phyloP scores from a whole-genome alignment of 345 rosid genomes.

The Hypericum perforatum region DNA sequence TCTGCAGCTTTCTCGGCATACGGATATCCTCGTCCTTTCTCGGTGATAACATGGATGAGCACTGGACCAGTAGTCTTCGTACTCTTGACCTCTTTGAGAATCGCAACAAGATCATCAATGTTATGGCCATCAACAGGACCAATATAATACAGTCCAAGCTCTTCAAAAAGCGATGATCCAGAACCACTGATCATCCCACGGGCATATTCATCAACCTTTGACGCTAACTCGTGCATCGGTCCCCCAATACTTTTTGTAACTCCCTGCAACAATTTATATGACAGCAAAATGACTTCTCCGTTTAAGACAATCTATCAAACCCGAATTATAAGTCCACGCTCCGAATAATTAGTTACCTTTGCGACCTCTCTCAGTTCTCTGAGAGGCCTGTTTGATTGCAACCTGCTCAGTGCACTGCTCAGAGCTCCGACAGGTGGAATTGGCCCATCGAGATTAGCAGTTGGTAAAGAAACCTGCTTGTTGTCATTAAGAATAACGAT shows the following conservation, averaged over 20 bases:
- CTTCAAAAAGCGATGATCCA: constrained; percentile 31
- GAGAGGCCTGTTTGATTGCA: constrained; percentile 23
- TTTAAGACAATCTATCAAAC: neutral
- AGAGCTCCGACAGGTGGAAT: constrained; percentile 46
- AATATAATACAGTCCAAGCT: constrained; percentile 36
- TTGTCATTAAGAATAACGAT: constrained; percentile 43
- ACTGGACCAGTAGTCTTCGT: constrained; percentile 32
- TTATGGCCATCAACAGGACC: constrained; percentile 45
- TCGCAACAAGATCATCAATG: constrained; percentile 30
- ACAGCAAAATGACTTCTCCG: too few relatives aligned
- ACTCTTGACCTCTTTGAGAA: constrained; percentile 24
- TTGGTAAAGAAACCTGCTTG: constrained; percentile 40
- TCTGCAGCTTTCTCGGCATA: constrained; percentile 40
- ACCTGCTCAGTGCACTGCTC: constrained; percentile 22
- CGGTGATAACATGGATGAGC: constrained; percentile 40
- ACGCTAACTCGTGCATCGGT: constrained; percentile 20
- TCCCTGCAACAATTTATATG: constrained; percentile 10
- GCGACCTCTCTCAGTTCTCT: constrained; percentile 28
- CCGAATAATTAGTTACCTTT: constrained; percentile 18
- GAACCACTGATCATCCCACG: constrained; percentile 20
- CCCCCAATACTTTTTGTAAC: constrained; percentile 31
- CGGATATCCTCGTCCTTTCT: constrained; percentile 46
- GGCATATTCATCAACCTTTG: constrained; percentile 19
- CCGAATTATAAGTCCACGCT: neutral
- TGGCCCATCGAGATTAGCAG: constrained; percentile 44